Evolutionary conservation across 2,329 filamentous ascomycete genomes (phyloP), one percentile per base, ranked within the genome.

Genomic region (Fusarium sp.): DNA sequence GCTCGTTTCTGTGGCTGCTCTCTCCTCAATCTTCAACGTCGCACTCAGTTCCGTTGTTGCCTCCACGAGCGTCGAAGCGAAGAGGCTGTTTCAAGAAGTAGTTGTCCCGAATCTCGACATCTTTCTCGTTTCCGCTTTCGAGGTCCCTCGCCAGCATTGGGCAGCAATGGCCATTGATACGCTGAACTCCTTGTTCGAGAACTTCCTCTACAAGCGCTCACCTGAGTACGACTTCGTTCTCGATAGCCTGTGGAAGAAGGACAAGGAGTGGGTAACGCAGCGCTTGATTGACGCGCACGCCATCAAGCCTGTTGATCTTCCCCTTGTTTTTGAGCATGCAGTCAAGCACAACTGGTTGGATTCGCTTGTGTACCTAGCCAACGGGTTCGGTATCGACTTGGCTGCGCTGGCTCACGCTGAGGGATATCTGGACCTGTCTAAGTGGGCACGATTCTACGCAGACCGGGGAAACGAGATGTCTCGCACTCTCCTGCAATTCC

Each of bases 161-260:
- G 91, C 91, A 8, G 85, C 86, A 0, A 89, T 95, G 82, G 93
- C 94, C 29, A 89, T 91, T 36, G 93, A 95, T 65, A 95, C 94
- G 0, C 83, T 95, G 31, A 92, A 90, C 69, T 93, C 93, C 16
- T 86, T 96, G 1, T 96, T 98, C 77, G 92, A 94, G 61, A 93
- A 93, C 13, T 98, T 97, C 80, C 87, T 98, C 31, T 89, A 92
- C 79, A 95, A 95, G 82, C 90, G 91, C 65, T 91, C 95, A 13
- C 88, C 92, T 6, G 91, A 95, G 65, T 93, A 94, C 81, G 92
- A 95, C 74, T 97, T 98, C 73, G 96, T 98, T 16, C 89, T 99
- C 66, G 93, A 98, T 80, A 95, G 95, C 68, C 85, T 98, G 7
- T 98, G 96, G 95, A 92, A 93, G 76, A 95, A 97, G 80, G 95